phyloP scores from a whole-genome alignment of 768 basidiomycete genomes.

The Mycena capillaripes region DNA sequence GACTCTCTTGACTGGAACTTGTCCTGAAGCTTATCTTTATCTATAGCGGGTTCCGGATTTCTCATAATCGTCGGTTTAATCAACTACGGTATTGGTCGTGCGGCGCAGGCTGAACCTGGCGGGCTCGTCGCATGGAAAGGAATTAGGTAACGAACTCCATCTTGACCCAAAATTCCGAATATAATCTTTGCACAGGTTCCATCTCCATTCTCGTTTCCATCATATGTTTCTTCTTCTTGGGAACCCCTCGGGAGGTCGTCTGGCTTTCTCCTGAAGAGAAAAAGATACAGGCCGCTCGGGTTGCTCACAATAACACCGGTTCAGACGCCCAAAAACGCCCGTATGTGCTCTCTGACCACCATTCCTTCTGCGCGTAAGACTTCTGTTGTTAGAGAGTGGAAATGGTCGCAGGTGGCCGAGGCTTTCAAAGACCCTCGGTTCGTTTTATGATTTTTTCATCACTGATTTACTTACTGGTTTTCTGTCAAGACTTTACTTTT shows the following conservation, averaged over 20 bases:
- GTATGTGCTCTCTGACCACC: neutral
- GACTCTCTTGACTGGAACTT: too few relatives aligned
- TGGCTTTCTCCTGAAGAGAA: slow-evolving; percentile 18
- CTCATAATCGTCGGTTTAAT: neutral
- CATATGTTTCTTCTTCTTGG: neutral
- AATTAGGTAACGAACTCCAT: neutral
- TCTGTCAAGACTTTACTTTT: neutral
- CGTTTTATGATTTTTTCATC: neutral
- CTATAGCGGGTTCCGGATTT: neutral
- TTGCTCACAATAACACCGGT: slow-evolving; percentile 11
- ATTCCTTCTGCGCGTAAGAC: neutral
- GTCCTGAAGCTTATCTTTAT: neutral
- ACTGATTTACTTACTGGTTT: neutral
- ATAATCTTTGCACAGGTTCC: neutral
- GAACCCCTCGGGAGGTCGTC: slow-evolving; percentile 11
- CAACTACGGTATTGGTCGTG: slow-evolving; percentile 6
- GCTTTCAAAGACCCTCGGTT: neutral
- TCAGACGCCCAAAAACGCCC: slow-evolving; percentile 2
- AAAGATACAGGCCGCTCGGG: slow-evolving; percentile 13
- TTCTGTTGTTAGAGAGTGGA: neutral
- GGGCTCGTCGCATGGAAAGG: slow-evolving; percentile 9
- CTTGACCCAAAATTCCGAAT: neutral
- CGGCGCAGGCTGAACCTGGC: slow-evolving; percentile 1
- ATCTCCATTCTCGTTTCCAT: neutral
- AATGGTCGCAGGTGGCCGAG: neutral